These are phyloP conservation scores for Cardamine resedifolia DNA, from an alignment of 345 rosid genomes.

Conservation along the genomic window DNA sequence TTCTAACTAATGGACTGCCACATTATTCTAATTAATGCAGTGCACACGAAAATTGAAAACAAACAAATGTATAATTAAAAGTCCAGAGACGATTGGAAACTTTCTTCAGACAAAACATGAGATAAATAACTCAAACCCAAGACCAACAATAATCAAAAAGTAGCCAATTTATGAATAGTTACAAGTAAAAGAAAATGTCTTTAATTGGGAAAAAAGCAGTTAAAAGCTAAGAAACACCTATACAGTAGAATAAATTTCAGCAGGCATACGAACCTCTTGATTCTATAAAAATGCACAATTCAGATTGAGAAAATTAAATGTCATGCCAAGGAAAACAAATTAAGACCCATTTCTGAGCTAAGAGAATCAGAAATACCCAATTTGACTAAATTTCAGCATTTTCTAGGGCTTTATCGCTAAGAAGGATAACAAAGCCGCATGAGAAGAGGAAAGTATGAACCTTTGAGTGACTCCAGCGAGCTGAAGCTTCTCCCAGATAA, in stretches of 20 bases:
- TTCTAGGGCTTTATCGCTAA: constrained; percentile 25
- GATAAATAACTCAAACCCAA: not conserved
- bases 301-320: not conserved
- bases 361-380: constrained; percentile 7
- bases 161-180: not conserved
- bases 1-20: too few species aligned
- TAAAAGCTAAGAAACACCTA: not conserved
- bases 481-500: constrained; percentile 76
- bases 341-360: not conserved
- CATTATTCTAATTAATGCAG: too few species aligned
- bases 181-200: not conserved
- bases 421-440: not conserved
- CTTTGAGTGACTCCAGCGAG: constrained; percentile 59
- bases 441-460: constrained; percentile 32
- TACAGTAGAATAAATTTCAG: not conserved
- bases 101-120: constrained; percentile 18
- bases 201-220: not conserved
- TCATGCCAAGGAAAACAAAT: not conserved
- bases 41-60: too few species aligned
- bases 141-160: constrained; percentile 14
- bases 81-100: constrained; percentile 23
- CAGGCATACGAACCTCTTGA: not conserved
- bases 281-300: not conserved
- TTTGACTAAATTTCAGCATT: constrained; percentile 5
- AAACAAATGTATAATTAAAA: not conserved